A percentile compares a stretch with the other conserved stretches of the same genome.
Evolutionary conservation across 257 asterid species (phyloP).

Genomic region (Haberlea rhodopensis): DNA sequence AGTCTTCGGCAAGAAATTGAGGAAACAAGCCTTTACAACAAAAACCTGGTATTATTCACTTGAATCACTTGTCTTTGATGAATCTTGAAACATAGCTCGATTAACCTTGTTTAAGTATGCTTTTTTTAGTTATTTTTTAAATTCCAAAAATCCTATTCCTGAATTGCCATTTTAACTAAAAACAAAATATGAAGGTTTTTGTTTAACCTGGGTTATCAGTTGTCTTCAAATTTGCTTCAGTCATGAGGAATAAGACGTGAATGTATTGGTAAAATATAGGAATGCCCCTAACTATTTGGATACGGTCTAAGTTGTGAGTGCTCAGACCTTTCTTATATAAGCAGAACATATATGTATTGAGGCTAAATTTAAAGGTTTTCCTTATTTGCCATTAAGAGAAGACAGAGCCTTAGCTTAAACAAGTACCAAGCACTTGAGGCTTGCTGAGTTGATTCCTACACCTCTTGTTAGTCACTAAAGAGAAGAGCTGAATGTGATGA

Average conservation of each 20-base stretch:
- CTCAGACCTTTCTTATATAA: not conserved
- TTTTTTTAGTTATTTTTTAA: no score
- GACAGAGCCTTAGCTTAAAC: not conserved
- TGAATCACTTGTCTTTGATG: conserved; percentile 11
- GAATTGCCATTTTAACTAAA: no score
- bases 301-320: not conserved
- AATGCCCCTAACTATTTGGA: no score
- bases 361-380: not conserved
- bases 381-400: not conserved
- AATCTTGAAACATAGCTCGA: no score
- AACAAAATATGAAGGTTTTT: no score
- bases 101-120: no score
- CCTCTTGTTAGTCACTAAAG: not conserved
- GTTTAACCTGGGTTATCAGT: not conserved
- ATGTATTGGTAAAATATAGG: not conserved
- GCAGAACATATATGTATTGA: not conserved
- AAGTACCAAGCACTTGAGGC: not conserved
- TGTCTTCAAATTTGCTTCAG: conserved; percentile 16
- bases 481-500: not conserved
- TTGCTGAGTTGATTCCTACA: not conserved
- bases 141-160: no score
- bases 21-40: conserved; percentile 39
- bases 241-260: conserved; percentile 3
- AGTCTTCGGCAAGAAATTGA: conserved; percentile 53
- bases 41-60: conserved; percentile 44